Percentiles rank a stretch among this genome's conserved stretches.
Conservation (phyloP, 2,329 filamentous ascomycete genomes). For the Pestalotiopsis sp. region DNA sequence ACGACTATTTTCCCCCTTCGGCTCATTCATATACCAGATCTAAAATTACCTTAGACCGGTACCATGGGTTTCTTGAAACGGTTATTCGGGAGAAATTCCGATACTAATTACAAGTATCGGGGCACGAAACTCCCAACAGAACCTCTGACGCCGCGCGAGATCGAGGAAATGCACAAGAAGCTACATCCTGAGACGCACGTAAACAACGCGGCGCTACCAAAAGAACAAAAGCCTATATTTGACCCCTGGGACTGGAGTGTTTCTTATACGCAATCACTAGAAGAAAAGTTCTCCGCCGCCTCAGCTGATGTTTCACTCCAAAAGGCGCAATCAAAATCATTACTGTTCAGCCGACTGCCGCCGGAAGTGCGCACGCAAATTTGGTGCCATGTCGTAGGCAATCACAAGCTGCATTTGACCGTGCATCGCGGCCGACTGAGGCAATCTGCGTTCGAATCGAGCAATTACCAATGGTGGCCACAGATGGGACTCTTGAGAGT, state of each 20-base stretch:
- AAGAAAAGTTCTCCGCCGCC: not conserved
- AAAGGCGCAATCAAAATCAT: not conserved
- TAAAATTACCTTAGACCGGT: not conserved
- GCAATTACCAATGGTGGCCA: not conserved
- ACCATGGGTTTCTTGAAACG: not conserved
- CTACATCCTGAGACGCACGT: not conserved
- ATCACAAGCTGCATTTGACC: not conserved
- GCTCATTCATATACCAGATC: not conserved
- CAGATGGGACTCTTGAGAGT: not conserved
- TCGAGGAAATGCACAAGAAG: not conserved
- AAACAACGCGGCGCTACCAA: not conserved
- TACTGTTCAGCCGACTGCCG: not conserved
- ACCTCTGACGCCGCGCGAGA: not conserved
- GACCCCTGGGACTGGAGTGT: not conserved
- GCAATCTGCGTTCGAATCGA: not conserved
- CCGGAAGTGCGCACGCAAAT: not conserved
- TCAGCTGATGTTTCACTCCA: not conserved
- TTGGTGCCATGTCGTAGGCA: not conserved
- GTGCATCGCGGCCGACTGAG: not conserved
- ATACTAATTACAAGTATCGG: not conserved
- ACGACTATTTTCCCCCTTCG: not conserved
- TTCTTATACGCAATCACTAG: not conserved
- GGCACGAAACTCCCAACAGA: not conserved
- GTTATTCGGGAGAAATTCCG: not conserved
- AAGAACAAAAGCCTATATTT: not conserved